These are phyloP conservation scores for Beauveria rudraprayagi DNA, from an alignment of 2,329 filamentous ascomycete genomes.

Conservation along the genomic window DNA sequence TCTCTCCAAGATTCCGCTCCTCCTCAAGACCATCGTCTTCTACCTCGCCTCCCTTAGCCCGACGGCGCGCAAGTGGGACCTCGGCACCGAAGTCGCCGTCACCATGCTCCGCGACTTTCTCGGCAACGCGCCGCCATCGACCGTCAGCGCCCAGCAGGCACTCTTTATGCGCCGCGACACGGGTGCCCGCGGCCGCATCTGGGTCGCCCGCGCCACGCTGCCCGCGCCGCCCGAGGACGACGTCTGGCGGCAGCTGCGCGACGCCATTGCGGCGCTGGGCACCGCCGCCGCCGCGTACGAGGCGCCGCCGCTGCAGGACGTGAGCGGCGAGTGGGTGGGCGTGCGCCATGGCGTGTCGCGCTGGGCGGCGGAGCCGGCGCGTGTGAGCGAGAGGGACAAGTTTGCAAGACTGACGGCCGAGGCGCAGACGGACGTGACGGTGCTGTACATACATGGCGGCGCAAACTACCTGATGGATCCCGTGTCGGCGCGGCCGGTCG, in stretches of 20 bases:
- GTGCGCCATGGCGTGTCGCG: background rate
- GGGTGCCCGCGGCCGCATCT: conserved; percentile 58
- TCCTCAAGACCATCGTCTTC: conserved; percentile 3
- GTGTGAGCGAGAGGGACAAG: conserved; percentile 1
- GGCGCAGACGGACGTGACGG: background rate
- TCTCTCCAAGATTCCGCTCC: conserved; percentile 1
- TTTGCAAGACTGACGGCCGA: background rate
- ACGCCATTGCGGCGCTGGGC: background rate
- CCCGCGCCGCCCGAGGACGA: conserved; percentile 36
- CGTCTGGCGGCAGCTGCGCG: background rate
- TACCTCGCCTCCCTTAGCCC: conserved; percentile 1
- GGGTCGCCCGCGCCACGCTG: conserved; percentile 55
- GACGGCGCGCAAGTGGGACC: conserved; percentile 10
- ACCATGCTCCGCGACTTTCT: conserved; percentile 8
- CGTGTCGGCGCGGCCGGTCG: background rate
- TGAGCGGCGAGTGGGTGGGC: conserved; percentile 10
- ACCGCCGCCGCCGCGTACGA: background rate
- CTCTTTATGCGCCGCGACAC: conserved; percentile 21
- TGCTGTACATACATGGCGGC: conserved; percentile 10
- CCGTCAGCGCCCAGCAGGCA: conserved; percentile 13
- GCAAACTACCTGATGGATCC: conserved; percentile 9
- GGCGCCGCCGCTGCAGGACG: background rate
- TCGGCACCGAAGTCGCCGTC: conserved; percentile 8
- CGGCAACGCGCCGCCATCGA: conserved; percentile 4
- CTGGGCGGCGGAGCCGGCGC: background rate